Evolutionary conservation across 1,284 basidiomycete species (phyloP), one percentile per base, ranked within the genome.

Genomic region (Puccinia coronata): DNA sequence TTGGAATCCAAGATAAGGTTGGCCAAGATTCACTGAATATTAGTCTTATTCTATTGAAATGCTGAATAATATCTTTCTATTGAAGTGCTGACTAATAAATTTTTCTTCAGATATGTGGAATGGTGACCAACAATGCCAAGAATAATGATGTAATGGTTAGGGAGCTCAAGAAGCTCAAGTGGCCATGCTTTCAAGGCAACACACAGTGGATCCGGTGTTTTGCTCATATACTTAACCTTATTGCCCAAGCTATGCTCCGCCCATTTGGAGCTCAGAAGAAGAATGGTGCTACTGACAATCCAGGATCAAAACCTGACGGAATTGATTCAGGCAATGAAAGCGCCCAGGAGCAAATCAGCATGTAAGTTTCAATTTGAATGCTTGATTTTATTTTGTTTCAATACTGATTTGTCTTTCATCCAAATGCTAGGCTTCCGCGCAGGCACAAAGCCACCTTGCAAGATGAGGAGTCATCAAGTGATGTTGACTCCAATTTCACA

Each of bases 81-180:
- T n/a, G n/a, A n/a, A n/a, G n/a, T n/a, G n/a, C n/a, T n/a, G n/a
- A n/a, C n/a, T n/a, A n/a, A n/a, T n/a, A n/a, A n/a, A n/a, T n/a
- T 20, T 11, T 39, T 34, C 47, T 47, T 41, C 39, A 65, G 65
- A 67, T 67, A 41, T 67, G 39, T 67, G 65, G 65, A n/a, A 67
- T 67, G 23, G 65, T 67, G 11, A 43, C 16, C 39, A 28, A 67
- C 34, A 67, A 67, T 23, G 39, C 65, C 23, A 25, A 36, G 9
- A 67, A 67, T 25, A 67, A 67, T 23, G 3, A 39, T 5, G 63
- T 65, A 14, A 43, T 67, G 65, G 34, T 61, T 11, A 31, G 34
- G 59, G 59, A 61, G 34, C 59, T 61, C 61, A 65, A 43, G 43
- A 43, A 43, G 16, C 43, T 8, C 8, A 65, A 65, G 20, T 23